A percentile compares a stretch with the other conserved stretches of the same genome.
Conservation (phyloP, 495 filamentous ascomycete genomes). For the Durotheca rogersii region DNA sequence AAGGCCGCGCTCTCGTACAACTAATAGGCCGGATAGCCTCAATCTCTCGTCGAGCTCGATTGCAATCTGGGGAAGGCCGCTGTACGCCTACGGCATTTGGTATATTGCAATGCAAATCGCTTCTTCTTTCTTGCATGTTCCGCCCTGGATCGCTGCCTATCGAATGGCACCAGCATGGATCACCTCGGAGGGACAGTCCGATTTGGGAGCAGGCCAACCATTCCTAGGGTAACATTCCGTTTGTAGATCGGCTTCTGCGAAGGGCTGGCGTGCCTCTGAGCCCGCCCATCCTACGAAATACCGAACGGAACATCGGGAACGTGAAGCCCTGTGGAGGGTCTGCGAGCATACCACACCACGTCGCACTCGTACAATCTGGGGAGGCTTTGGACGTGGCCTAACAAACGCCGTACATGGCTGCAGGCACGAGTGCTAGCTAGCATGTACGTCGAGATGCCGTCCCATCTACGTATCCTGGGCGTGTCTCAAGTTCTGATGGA, state of each 20-base stretch:
- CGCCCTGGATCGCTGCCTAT: conserved; percentile 30
- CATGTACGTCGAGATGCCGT: conserved; percentile 5
- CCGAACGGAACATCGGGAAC: conserved; percentile 33
- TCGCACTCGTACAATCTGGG: conserved; percentile 23
- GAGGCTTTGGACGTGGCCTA: conserved; percentile 20
- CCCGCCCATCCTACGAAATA: conserved; percentile 25
- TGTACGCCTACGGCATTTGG: conserved; percentile 14
- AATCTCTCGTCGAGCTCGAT: conserved; percentile 23
- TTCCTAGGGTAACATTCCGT: conserved; percentile 32
- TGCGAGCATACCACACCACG: conserved; percentile 27
- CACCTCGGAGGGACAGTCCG: conserved; percentile 25
- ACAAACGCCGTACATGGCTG: conserved; percentile 15
- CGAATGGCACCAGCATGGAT: conserved; percentile 20
- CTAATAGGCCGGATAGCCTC: conserved; percentile 15
- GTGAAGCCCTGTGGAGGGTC: conserved; percentile 25
- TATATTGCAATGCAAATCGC: conserved; percentile 17
- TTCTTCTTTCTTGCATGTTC: conserved; percentile 14
- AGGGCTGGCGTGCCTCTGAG: conserved; percentile 15
- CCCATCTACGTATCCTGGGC: conserved; percentile 4
- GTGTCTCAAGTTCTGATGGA: conserved; percentile 5
- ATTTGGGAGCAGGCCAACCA: conserved; percentile 22
- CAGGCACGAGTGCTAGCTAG: conserved; percentile 23
- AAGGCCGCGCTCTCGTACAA: conserved; percentile 18
- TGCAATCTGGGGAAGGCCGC: conserved; percentile 22
- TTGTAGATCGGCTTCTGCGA: conserved; percentile 15